Base-by-base conservation (phyloP, 179 eudicot genomes). In the Dionaea muscipula region DNA sequence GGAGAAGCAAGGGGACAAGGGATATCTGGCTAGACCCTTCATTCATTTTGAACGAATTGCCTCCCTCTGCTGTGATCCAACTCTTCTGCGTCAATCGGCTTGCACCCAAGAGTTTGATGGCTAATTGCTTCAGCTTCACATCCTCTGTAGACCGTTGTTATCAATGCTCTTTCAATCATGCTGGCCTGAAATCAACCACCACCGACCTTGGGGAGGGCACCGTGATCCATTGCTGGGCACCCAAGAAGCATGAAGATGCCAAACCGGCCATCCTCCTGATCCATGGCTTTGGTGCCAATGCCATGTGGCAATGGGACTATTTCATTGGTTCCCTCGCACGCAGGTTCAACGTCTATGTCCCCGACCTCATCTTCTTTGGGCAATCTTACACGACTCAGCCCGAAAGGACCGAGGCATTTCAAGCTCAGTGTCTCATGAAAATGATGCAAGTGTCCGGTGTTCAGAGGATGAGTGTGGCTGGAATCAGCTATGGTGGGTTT, bases 401-500 rank as follows among this genome's bases (percentile, higher is more conserved):
- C 1, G 86, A 79, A 6, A 45, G 97, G 53, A 47, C 73, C 19
- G 97, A 89, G 64, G 49, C 60, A 1, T 89, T 89, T 55, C 97
- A 86, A 72, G 97, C 97, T 16, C 69, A 65, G 49, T 78, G 76
- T 53, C 33, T 89, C 43, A 66, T 59, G 77, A 53, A 28, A 4
- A 19, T 79, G 76, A 74, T 72, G 81, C 70, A 49, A 43, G 55
- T 28, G 33, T 56, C 76, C 2, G 78, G 79, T 8, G 85, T 81
- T 33, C 7, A 12, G 15, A 65, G 39, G 55, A 54, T 75, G 83
- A 79, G 70, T 53, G 48, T 86, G 40, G 85, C 81, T 6, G 97
- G 97, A 56, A 72, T 86, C 4, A 89, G 97, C 48, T 85, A 89
- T 16, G 97, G 97, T 4, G 97, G 95, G 16, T 89, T 89, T 59